Base-by-base conservation (phyloP, 768 basidiomycete species). In the Dioszegia aurantiaca region DNA sequence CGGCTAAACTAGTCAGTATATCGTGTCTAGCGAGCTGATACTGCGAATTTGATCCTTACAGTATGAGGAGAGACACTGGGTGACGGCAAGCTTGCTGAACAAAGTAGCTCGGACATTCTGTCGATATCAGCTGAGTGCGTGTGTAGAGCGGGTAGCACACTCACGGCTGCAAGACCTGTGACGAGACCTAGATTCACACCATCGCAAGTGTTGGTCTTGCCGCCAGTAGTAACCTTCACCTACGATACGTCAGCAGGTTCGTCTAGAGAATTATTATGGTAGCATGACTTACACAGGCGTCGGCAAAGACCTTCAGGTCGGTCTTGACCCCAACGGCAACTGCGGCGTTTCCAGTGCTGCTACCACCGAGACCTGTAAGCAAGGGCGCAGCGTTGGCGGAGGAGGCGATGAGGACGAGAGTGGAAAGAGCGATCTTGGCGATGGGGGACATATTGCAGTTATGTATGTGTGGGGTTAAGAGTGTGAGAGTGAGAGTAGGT, bases 211-310 rank as follows among this genome's bases (percentile, higher is more conserved):
- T 21, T 55, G 33, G 36, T 12, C n/a, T 31, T 21, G 4, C 54
- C 54, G 6, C 54, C 54, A 23, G 54, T 55, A 26, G 41, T n/a
- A 1, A 39, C 36, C 16, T 43, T 55, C 30, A 55, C 19, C 54
- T 55, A 26, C 12, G n/a, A 2, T 3, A 16, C n/a, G 21, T 16
- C 6, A 24, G 46, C 41, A 12, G 14, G 0, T 9, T 4, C 26
- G 21, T 24, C 19, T 17, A 11, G n/a, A 21, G n/a, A n/a, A n/a
- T n/a, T 3, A 48, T 6, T 3, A 4, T 49, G 26, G 27, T 2
- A 41, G 40, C n/a, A n/a, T 9, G 24, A 58, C 56, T 41, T 24
- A 58, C 56, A 36, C 40, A 58, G 19, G 46, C 48, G 23, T 58
- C 47, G 2, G 47, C 56, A 41, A 58, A 58, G 1, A 49, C 33